Percentiles rank a stretch among this genome's conserved stretches.
These are phyloP conservation scores for Gracilaria caudata DNA, from an alignment of 23 red algal species.

Conservation along the genomic window DNA sequence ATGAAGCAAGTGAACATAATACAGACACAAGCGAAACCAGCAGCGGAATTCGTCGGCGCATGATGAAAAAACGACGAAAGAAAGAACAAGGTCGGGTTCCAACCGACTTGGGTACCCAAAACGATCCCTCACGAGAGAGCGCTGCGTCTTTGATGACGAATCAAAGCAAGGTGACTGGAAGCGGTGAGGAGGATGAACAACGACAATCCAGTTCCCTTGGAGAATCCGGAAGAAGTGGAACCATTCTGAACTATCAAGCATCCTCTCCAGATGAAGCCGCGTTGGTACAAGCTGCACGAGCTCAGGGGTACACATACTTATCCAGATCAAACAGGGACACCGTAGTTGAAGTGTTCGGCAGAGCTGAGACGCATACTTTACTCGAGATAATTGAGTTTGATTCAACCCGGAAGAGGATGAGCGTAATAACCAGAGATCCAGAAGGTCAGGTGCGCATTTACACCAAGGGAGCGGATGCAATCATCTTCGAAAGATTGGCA, in stretches of 20 bases:
- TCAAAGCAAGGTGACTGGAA: constrained; percentile 20
- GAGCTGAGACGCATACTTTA: constrained; percentile 59
- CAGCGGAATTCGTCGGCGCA: constrained; percentile 19
- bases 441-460: constrained; percentile 74
- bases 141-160: background rate
- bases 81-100: background rate
- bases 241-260: constrained; percentile 77
- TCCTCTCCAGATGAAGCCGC: constrained; percentile 95
- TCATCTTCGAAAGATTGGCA: constrained; percentile 84
- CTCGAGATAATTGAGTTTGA: constrained; percentile 90
- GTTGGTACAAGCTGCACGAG: constrained; percentile 80
- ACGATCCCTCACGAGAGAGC: constrained; percentile 20
- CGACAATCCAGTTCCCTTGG: constrained; percentile 47
- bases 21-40: constrained; percentile 36
- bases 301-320: constrained; percentile 72
- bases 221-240: background rate
- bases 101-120: constrained; percentile 8
- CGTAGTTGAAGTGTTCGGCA: constrained; percentile 68
- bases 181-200: constrained; percentile 18
- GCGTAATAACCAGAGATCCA: constrained; percentile 85
- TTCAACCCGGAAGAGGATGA: constrained; percentile 96
- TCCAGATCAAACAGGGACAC: constrained; percentile 67
- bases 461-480: constrained; percentile 95
- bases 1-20: constrained; percentile 8
- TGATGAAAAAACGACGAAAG: constrained; percentile 25